Base-by-base conservation (phyloP, 257 asterid genomes). In the Sherardia arvensis region DNA sequence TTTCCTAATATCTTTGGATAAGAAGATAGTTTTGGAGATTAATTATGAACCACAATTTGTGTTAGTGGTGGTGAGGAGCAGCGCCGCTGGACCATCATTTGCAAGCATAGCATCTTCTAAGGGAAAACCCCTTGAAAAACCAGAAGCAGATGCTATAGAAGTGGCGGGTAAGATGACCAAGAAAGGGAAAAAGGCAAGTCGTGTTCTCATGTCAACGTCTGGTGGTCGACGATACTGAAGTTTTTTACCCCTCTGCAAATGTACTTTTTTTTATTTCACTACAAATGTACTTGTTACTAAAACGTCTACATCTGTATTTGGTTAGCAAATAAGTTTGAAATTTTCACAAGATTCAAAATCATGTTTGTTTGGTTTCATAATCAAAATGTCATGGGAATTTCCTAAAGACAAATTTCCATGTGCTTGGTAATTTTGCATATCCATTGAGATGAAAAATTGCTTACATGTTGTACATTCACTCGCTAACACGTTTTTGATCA, bases 211-310 rank as follows among this genome's bases (percentile, higher is more conserved):
- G 62, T 91, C 97, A 34, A 91, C 96, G 4, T 73, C 95, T 5
- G 95, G 95, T 59, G 88, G 91, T n/a, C 84, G 97, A 22, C 91
- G 97, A 59, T 87, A 88, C 69, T 91, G 82, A 83, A 32, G 64
- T n/a, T n/a, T n/a, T n/a, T n/a, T n/a, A n/a, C n/a, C n/a, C n/a
- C n/a, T n/a, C n/a, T n/a, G n/a, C n/a, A n/a, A n/a, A n/a, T n/a
- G n/a, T n/a, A n/a, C n/a, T n/a, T n/a, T n/a, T n/a, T n/a, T n/a
- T n/a, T n/a, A n/a, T n/a, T n/a, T n/a, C n/a, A n/a, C n/a, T n/a
- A n/a, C n/a, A 10, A 10, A 9, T 0, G 47, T 12, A n/a, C 51
- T 3, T 17, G 51, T 43, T 40, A 40, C 49, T 14, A 40, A 38
- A 1, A 12, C 47, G 15, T 38, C 17, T 36, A 9, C 20, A 5